Conservation (phyloP, 2,329 filamentous ascomycete genomes). For the Ampelomyces quisqualis region DNA sequence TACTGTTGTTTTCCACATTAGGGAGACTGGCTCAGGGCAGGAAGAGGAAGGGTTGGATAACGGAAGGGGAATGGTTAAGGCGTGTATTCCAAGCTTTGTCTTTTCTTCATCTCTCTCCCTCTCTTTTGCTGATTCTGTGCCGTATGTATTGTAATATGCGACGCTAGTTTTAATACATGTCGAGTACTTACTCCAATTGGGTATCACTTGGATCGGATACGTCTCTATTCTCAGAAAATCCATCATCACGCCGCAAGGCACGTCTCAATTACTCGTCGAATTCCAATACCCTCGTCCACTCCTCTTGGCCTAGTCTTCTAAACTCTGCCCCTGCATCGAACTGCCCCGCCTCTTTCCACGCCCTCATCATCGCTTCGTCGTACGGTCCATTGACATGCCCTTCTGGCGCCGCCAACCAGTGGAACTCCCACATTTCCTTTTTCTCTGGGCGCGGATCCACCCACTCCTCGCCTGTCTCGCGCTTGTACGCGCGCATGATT, state of each 20-base stretch:
- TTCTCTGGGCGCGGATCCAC: conserved; percentile 51
- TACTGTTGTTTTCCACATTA: too few relatives aligned
- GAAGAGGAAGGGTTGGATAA: too few relatives aligned
- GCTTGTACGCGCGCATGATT: conserved; percentile 77
- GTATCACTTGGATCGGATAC: neutral
- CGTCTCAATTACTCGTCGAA: conserved; percentile 29
- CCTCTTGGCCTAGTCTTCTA: conserved; percentile 44
- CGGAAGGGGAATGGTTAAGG: too few relatives aligned
- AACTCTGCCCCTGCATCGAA: conserved; percentile 82
- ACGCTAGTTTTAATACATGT: neutral
- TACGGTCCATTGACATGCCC: conserved; percentile 82
- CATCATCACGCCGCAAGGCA: neutral
- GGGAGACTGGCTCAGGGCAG: too few relatives aligned
- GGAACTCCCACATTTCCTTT: conserved; percentile 81
- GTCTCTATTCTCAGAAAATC: neutral
- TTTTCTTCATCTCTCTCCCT: too few relatives aligned
- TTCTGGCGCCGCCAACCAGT: conserved; percentile 87
- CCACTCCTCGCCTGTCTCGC: conserved; percentile 89
- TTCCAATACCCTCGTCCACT: conserved; percentile 48
- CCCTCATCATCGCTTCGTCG: conserved; percentile 79
- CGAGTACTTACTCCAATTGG: neutral
- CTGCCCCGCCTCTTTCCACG: conserved; percentile 89
- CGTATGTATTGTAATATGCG: neutral
- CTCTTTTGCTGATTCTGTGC: too few relatives aligned
- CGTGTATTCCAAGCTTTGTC: too few relatives aligned